These are phyloP conservation scores for Penicillium sp. DNA, from an alignment of 2,329 filamentous ascomycete genomes.

Conservation along the genomic window DNA sequence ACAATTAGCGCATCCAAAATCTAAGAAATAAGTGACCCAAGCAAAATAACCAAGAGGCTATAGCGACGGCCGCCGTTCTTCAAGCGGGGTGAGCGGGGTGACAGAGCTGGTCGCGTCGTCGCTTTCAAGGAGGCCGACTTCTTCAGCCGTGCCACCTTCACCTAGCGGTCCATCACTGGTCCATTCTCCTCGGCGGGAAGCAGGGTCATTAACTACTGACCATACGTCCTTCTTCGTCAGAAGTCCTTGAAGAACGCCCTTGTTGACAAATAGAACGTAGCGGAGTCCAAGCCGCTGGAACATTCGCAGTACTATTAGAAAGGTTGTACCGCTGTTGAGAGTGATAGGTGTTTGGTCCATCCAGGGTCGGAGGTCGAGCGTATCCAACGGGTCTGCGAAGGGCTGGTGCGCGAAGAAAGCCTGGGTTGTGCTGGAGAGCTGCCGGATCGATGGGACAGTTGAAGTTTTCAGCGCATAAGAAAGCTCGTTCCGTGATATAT, in stretches of 20 bases:
- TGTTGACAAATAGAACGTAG: conserved; percentile 86
- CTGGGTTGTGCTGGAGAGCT: conserved; percentile 72
- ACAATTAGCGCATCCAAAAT: not conserved
- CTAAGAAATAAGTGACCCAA: not conserved
- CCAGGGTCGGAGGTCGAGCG: conserved; percentile 90
- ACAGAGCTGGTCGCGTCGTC: conserved; percentile 39
- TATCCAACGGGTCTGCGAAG: conserved; percentile 75
- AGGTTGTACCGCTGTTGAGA: conserved; percentile 73
- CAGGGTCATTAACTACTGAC: conserved; percentile 83
- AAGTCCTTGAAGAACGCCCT: conserved; percentile 79
- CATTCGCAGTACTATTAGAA: conserved; percentile 87
- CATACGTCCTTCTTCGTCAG: conserved; percentile 98
- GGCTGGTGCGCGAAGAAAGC: conserved; percentile 85
- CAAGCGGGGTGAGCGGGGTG: conserved; percentile 29
- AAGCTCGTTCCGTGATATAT: conserved; percentile 91
- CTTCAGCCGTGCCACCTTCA: conserved; percentile 37
- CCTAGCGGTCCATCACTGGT: conserved; percentile 34
- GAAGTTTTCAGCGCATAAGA: conserved; percentile 76
- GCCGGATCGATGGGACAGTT: conserved; percentile 48
- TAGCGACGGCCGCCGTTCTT: conserved; percentile 36
- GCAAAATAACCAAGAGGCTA: conserved; percentile 20
- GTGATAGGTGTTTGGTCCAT: conserved; percentile 99
- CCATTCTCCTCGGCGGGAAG: conserved; percentile 52
- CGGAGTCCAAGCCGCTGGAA: conserved; percentile 93
- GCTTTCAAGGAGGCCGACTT: conserved; percentile 42